Evolutionary conservation across 495 filamentous ascomycete species (phyloP).

Genomic region (Trichoderma erinaceum): DNA sequence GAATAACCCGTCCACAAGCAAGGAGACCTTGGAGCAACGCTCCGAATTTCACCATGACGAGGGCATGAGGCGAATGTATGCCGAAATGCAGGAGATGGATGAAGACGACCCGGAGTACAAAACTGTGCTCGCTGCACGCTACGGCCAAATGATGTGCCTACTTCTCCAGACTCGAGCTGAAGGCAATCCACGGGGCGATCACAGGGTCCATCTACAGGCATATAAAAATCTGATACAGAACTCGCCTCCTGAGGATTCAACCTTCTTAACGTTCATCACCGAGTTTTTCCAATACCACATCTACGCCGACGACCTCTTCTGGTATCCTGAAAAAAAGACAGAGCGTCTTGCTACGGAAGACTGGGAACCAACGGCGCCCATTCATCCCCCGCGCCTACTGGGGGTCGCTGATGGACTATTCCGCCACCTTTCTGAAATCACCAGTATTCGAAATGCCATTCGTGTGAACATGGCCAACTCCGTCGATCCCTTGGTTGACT

Average conservation of each 20-base stretch:
- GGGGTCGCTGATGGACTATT: slow-evolving; percentile 88
- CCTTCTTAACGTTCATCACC: slow-evolving; percentile 73
- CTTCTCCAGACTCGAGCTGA: slow-evolving; percentile 76
- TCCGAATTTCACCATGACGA: slow-evolving; percentile 54
- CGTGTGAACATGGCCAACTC: slow-evolving; percentile 57
- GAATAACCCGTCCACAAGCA: slow-evolving; percentile 36
- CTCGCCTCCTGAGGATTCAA: slow-evolving; percentile 53
- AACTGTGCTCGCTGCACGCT: slow-evolving; percentile 59
- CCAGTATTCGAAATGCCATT: slow-evolving; percentile 69
- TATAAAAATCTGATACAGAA: slow-evolving; percentile 64
- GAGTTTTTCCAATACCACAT: slow-evolving; percentile 94
- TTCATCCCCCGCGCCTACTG: slow-evolving; percentile 69
- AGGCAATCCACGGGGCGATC: slow-evolving; percentile 69
- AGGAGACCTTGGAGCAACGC: slow-evolving; percentile 39
- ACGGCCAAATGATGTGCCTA: slow-evolving; percentile 67
- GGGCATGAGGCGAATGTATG: slow-evolving; percentile 53
- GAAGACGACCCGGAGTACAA: slow-evolving; percentile 37
- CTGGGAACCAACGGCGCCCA: slow-evolving; percentile 61
- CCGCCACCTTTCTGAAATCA: slow-evolving; percentile 72
- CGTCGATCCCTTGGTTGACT: slow-evolving; percentile 67
- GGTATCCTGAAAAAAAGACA: slow-evolving; percentile 50
- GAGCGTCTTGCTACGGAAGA: slow-evolving; percentile 50
- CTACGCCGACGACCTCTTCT: slow-evolving; percentile 73
- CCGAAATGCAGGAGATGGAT: slow-evolving; percentile 36
- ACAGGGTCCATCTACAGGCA: slow-evolving; percentile 72